These are phyloP conservation scores for Novymonas esmeraldas DNA, from an alignment of 208 protist genomes.

Conservation along the genomic window DNA sequence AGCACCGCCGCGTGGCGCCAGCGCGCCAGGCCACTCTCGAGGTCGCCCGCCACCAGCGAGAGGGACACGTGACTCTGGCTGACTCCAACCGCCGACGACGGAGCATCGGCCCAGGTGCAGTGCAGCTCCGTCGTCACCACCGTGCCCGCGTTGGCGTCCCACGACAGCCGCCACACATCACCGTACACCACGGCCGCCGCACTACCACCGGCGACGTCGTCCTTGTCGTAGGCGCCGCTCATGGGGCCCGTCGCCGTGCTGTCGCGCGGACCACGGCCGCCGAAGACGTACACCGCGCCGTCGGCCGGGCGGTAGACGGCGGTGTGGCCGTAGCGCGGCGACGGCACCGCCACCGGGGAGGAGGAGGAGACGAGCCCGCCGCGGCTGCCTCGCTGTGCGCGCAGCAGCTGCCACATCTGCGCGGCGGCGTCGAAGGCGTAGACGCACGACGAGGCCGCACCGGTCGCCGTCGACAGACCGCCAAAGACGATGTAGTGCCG, in stretches of 20 bases:
- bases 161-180: conserved; percentile 47
- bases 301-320: conserved; percentile 44
- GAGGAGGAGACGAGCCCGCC: not conserved
- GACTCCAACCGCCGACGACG: conserved; percentile 1
- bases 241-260: not conserved
- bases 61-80: not conserved
- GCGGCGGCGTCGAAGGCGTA: conserved; percentile 19
- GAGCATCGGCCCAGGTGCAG: conserved; percentile 17
- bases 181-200: conserved; percentile 7
- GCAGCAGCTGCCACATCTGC: conserved; percentile 26
- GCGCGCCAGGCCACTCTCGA: conserved; percentile 22
- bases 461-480: conserved; percentile 22
- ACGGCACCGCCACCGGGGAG: not conserved
- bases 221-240: not conserved
- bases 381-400: not conserved
- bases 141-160: conserved; percentile 2
- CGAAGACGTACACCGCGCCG: conserved; percentile 70
- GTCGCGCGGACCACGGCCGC: conserved; percentile 41
- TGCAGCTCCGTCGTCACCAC: conserved; percentile 18
- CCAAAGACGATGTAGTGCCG: conserved; percentile 51
- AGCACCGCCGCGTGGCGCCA: conserved; percentile 66
- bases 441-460: conserved; percentile 10
- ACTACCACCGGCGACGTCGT: not conserved
- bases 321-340: conserved; percentile 61
- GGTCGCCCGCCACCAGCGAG: not conserved